These are phyloP conservation scores for Cercis canadensis DNA, from an alignment of 306 rosid species.

Conservation along the genomic window DNA sequence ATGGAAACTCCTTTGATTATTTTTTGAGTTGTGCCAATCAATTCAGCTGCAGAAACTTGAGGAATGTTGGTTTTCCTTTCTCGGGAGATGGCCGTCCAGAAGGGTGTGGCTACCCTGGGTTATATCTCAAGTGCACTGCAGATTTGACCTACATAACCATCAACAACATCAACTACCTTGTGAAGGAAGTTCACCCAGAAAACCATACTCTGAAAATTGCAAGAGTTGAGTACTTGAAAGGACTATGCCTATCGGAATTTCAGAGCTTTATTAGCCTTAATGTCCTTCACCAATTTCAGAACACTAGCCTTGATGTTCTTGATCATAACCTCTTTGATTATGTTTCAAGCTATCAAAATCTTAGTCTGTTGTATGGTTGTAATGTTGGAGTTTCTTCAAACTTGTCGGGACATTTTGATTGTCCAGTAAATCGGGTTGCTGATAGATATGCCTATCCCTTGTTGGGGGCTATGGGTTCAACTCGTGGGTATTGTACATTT, in stretches of 20 bases:
- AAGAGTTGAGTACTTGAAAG: conserved; percentile 35
- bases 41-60: conserved; percentile 39
- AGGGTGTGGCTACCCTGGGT: conserved; percentile 53
- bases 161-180: conserved; percentile 27
- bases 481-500: not conserved
- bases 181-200: conserved; percentile 15
- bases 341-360: conserved; percentile 5
- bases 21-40: conserved; percentile 28
- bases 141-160: conserved; percentile 41
- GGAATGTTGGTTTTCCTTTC: conserved; percentile 38
- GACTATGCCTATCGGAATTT: conserved; percentile 47
- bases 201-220: conserved; percentile 41
- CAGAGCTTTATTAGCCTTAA: too few species aligned
- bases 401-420: not conserved
- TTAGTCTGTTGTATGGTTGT: conserved; percentile 53
- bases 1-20: conserved; percentile 27
- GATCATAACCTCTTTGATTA: conserved; percentile 35
- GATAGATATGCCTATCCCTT: not conserved
- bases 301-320: conserved; percentile 27
- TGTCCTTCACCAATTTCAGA: not conserved
- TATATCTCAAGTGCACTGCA: conserved; percentile 39
- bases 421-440: not conserved
- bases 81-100: conserved; percentile 47
- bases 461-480: not conserved
- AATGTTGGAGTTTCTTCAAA: not conserved